Percentiles rank a stretch among this genome's conserved stretches.
Conservation (phyloP, 2,329 filamentous ascomycete species). For the Colletotrichum sojae region DNA sequence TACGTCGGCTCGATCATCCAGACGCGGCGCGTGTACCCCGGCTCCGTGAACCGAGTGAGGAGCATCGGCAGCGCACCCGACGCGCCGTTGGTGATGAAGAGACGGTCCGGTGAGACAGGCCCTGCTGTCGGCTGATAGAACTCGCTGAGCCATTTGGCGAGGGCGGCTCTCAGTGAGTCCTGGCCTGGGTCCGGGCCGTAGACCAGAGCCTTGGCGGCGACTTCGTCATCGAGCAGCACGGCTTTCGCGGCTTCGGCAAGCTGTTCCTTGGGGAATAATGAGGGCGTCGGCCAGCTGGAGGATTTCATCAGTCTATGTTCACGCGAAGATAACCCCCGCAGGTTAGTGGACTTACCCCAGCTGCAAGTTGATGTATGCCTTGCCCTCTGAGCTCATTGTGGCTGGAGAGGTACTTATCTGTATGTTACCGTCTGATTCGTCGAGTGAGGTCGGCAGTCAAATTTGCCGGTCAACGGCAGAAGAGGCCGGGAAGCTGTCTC, state of each 20-base stretch:
- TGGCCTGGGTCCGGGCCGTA: slow-evolving; percentile 87
- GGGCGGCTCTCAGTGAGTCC: slow-evolving; percentile 73
- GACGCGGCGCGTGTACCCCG: slow-evolving; percentile 70
- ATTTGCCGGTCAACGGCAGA: not conserved
- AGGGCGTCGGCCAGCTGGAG: slow-evolving; percentile 75
- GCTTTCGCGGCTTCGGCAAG: slow-evolving; percentile 72
- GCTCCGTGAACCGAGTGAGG: slow-evolving; percentile 74
- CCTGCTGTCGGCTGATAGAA: slow-evolving; percentile 65
- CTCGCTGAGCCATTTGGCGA: slow-evolving; percentile 78
- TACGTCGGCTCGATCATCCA: slow-evolving; percentile 76
- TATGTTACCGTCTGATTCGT: not conserved
- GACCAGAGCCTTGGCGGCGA: slow-evolving; percentile 74
- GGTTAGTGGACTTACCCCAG: not conserved
- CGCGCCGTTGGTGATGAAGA: slow-evolving; percentile 74
- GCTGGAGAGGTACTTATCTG: no score
- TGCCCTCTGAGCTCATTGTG: not conserved
- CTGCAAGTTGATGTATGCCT: not conserved
- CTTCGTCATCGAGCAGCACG: slow-evolving; percentile 71
- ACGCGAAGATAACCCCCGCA: not conserved
- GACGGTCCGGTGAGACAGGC: slow-evolving; percentile 55
- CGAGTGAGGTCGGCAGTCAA: not conserved
- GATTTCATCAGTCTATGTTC: slow-evolving; percentile 46
- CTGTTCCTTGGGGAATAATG: slow-evolving; percentile 75
- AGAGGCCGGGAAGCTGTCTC: not conserved
- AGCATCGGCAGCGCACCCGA: slow-evolving; percentile 73